These are phyloP conservation scores for Amyloporia xantha DNA, from an alignment of 768 basidiomycete species.

Conservation along the genomic window DNA sequence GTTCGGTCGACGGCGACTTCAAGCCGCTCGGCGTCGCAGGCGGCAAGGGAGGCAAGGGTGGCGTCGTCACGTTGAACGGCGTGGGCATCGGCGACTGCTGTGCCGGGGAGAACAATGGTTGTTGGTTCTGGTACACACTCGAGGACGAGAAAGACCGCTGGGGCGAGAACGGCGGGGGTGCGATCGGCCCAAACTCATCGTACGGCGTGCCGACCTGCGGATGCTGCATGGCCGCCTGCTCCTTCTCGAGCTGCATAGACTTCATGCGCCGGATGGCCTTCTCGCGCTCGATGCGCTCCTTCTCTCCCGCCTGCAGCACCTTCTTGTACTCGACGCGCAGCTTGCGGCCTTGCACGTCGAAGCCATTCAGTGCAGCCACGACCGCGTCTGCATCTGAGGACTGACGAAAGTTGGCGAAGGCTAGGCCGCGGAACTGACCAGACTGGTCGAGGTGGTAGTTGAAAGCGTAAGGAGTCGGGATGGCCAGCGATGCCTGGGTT, in stretches of 20 bases:
- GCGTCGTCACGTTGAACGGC: constrained; percentile 38
- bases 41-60: constrained; percentile 50
- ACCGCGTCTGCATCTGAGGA: constrained; percentile 90
- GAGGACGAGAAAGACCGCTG: constrained; percentile 68
- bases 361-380: constrained; percentile 92
- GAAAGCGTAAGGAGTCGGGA: constrained; percentile 98
- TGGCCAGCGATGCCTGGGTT: constrained; percentile 74
- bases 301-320: constrained; percentile 97
- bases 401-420: constrained; percentile 97
- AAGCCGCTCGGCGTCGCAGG: constrained; percentile 61
- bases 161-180: constrained; percentile 52
- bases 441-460: constrained; percentile 98
- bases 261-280: constrained; percentile 98
- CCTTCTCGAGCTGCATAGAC: constrained; percentile 92
- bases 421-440: constrained; percentile 93
- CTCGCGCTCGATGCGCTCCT: constrained; percentile 96
- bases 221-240: constrained; percentile 44
- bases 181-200: constrained; percentile 68
- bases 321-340: constrained; percentile 99
- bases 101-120: constrained; percentile 48
- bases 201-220: constrained; percentile 34
- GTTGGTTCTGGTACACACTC: constrained; percentile 49
- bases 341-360: constrained; percentile 94
- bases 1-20: constrained; percentile 59
- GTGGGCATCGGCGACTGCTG: constrained; percentile 39